Conservation (phyloP, 495 filamentous ascomycete genomes). For the Monascus purpureus region DNA sequence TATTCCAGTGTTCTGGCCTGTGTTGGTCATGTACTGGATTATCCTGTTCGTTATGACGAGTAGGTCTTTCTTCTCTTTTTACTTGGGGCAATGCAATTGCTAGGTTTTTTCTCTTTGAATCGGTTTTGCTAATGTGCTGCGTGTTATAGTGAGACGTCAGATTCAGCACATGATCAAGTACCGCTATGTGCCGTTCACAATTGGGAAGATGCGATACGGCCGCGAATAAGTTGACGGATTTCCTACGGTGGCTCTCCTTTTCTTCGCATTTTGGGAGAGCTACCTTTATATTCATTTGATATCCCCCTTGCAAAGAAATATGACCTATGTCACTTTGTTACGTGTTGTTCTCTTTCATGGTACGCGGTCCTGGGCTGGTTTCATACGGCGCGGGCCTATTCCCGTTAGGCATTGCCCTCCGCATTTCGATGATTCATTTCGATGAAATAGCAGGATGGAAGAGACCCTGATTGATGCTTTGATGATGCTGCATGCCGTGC, state of each 20-base stretch:
- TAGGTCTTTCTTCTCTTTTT: conserved; percentile 32
- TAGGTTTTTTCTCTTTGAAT: neutral
- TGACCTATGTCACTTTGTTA: no score
- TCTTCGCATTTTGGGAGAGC: conserved; percentile 1
- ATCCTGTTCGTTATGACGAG: conserved; percentile 91
- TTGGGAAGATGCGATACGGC: conserved; percentile 76
- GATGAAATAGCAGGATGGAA: no score
- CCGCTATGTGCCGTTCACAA: conserved; percentile 90
- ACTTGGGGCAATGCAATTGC: no score
- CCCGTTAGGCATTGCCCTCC: no score
- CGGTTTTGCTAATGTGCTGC: neutral
- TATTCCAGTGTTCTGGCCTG: conserved; percentile 97
- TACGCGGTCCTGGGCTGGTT: no score
- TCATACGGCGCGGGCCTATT: no score
- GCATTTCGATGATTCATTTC: no score
- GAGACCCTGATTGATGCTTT: no score
- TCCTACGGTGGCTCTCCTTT: conserved; percentile 7
- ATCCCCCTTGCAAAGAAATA: no score
- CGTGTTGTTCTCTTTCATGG: no score
- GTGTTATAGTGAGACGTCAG: conserved; percentile 81
- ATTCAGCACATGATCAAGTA: conserved; percentile 99
- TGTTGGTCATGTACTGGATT: conserved; percentile 95
- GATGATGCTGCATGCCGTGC: no score
- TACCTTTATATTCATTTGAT: no score
- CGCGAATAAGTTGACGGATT: conserved; percentile 18